A percentile compares a stretch with the other conserved stretches of the same genome.
These are phyloP conservation scores for Bryoglossum gracile DNA, from an alignment of 495 filamentous ascomycete genomes.

Conservation along the genomic window DNA sequence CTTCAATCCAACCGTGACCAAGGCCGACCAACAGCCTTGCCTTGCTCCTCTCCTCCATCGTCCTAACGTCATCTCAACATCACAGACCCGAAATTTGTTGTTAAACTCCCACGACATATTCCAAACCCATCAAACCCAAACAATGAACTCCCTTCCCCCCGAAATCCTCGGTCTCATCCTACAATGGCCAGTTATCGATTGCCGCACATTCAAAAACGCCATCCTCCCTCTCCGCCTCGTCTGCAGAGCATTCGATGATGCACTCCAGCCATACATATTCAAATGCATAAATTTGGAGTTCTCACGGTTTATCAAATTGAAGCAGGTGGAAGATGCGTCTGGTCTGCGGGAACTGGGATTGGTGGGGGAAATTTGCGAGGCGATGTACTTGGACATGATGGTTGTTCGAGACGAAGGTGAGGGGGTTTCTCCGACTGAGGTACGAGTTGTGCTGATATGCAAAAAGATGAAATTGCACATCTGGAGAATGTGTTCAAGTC, in stretches of 20 bases:
- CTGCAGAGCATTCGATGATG: conserved; percentile 23
- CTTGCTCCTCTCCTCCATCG: no score
- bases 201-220: conserved; percentile 19
- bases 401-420: conserved; percentile 27
- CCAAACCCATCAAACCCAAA: no score
- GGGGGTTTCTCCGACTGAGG: conserved; percentile 1
- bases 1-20: no score
- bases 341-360: neutral
- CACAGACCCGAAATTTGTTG: no score
- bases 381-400: conserved; percentile 26
- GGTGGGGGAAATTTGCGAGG: conserved; percentile 10
- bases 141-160: conserved; percentile 20
- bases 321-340: neutral
- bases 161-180: conserved; percentile 22
- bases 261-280: conserved; percentile 18
- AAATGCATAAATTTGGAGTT: conserved; percentile 24
- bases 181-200: conserved; percentile 9
- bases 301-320: conserved; percentile 9
- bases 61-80: no score
- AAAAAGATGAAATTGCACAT: conserved; percentile 24
- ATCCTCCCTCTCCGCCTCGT: conserved; percentile 20
- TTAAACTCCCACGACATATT: no score
- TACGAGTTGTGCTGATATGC: no score
- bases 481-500: conserved; percentile 21
- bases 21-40: no score